Evolutionary conservation across 495 filamentous ascomycete genomes (phyloP), one percentile per base, ranked within the genome.

Genomic region (Hypoxylon subgilvum): DNA sequence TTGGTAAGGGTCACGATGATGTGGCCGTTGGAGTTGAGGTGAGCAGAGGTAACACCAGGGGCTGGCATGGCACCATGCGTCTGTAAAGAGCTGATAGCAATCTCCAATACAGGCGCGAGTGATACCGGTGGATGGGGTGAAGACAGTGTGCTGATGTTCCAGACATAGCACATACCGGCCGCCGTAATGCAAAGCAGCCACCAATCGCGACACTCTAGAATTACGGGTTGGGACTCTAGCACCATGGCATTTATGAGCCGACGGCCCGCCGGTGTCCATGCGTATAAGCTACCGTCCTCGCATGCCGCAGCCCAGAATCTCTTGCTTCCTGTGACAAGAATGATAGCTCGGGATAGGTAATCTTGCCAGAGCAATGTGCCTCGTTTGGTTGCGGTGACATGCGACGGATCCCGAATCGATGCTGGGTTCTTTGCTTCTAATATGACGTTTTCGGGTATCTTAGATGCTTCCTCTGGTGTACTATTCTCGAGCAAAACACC

Each of bases 201-300:
- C 74, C 87, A 89, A 6, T 90, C 91, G 41, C 91, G 84, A 65
- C 86, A 92, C 65, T 97, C 94, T 8, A 97, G 76, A 47, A 97
- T 91, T 23, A 96, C 92, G 1, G 94, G 91, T 62, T 97, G 92
- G 4, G 93, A 87, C 71, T 97, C 95, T 30, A 97, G 72, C 1
- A 97, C 81, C 35, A 96, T 74, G 4, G 92, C 85, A 65, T 89
- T 96, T 50, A 92, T 77, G 6, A 96, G 76, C 30, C 94, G 82
- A 48, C 95, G 84, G 3, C 94, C 94, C n/a, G 92, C 92, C 2
- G 94, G 93, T 1, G 92, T 93, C 92, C 93, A 99, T 22, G 90
- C 82, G 68, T 96, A 89, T 9, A 99, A 60, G n/a, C 86, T 90
- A 12, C 91, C 95, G 67, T 97, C 94, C 71, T 99, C 94, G 57